Evolutionary conservation across 2,329 filamentous ascomycete species (phyloP).

Genomic region (Aspergillus luchuensis): DNA sequence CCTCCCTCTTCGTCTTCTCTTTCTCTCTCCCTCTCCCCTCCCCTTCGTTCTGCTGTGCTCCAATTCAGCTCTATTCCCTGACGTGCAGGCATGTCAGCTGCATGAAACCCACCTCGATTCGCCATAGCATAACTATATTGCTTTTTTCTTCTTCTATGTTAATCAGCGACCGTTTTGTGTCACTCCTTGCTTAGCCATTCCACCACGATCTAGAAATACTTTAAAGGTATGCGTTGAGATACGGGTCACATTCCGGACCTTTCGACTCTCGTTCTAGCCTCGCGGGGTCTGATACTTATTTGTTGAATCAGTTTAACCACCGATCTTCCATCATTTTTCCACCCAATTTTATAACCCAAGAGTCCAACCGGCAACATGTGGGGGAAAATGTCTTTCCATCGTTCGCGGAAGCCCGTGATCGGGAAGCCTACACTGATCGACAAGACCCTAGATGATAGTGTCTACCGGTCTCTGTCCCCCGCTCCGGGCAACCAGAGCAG

Average conservation of each 20-base stretch:
- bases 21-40: slow-evolving; percentile 1
- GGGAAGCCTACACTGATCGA: slow-evolving; percentile 50
- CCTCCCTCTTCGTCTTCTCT: neutral
- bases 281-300: neutral
- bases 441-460: slow-evolving; percentile 49
- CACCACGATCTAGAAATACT: neutral
- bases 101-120: slow-evolving; percentile 11
- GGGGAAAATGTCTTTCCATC: slow-evolving; percentile 53
- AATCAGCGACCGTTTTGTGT: neutral
- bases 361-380: slow-evolving; percentile 49
- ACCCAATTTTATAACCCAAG: neutral
- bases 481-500: slow-evolving; percentile 31
- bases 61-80: slow-evolving; percentile 5
- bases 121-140: neutral
- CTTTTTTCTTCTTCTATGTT: neutral
- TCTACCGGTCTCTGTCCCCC: slow-evolving; percentile 43
- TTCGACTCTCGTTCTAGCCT: neutral
- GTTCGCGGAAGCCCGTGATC: slow-evolving; percentile 48
- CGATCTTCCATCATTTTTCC: neutral
- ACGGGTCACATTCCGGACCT: neutral
- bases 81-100: slow-evolving; percentile 26
- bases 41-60: slow-evolving; percentile 3
- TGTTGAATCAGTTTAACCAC: neutral
- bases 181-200: slow-evolving; percentile 1
- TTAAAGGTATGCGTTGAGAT: neutral